Percentiles rank a stretch among this genome's conserved stretches.
These are phyloP conservation scores for Mycena sp. DNA, from an alignment of 1,284 basidiomycete genomes.

Conservation along the genomic window DNA sequence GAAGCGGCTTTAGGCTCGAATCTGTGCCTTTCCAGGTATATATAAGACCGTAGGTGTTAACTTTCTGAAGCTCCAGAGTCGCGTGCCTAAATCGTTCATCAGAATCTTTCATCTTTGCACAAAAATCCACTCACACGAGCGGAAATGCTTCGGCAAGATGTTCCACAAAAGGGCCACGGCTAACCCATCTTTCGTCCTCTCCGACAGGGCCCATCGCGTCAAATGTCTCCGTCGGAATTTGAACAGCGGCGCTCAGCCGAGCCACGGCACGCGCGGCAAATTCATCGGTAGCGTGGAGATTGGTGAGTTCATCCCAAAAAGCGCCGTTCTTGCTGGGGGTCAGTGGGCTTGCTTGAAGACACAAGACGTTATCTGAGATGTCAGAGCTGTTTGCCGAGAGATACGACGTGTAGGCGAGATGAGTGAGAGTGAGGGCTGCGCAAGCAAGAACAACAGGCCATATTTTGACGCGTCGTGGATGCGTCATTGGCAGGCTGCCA, in stretches of 20 bases:
- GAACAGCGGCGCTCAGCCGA: conserved; percentile 24
- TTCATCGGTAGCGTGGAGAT: conserved; percentile 14
- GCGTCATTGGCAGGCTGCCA: too few relatives aligned
- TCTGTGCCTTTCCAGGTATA: conserved; percentile 28
- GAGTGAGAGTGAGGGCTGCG: neutral
- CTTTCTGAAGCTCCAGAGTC: conserved; percentile 18
- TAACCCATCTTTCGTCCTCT: conserved; percentile 25
- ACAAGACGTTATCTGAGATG: neutral
- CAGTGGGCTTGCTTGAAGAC: conserved; percentile 11
- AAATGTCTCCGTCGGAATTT: conserved; percentile 28
- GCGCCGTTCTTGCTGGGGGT: conserved; percentile 12
- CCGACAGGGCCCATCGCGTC: conserved; percentile 27
- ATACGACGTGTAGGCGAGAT: too few relatives aligned
- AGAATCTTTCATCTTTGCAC: neutral
- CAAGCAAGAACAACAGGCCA: too few relatives aligned
- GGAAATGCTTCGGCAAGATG: conserved; percentile 19
- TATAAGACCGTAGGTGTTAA: conserved; percentile 28
- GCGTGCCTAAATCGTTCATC: conserved; percentile 11
- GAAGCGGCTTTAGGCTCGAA: conserved; percentile 23
- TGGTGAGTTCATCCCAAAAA: conserved; percentile 19
- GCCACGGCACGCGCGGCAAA: conserved; percentile 22
- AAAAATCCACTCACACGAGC: conserved; percentile 12
- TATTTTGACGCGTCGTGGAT: too few relatives aligned
- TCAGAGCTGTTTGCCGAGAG: too few relatives aligned
- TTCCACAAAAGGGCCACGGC: conserved; percentile 20